phyloP scores from a whole-genome alignment of 1,139 yeast genomes.

The Pneumocystis oryctolagi region DNA sequence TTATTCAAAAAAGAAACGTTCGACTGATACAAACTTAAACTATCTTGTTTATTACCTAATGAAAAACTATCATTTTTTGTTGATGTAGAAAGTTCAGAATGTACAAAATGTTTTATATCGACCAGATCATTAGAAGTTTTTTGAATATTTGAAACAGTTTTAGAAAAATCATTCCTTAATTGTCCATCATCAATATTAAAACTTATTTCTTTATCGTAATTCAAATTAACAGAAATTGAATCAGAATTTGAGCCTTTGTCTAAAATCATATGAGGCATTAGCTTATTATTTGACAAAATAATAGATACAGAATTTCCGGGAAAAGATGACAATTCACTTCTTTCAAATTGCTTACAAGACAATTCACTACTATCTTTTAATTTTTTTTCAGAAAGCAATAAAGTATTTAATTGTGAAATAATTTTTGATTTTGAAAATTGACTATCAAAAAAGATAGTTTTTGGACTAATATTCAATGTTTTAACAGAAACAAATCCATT shows the following conservation, averaged over 20 bases:
- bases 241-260: background rate
- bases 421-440: background rate
- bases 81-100: background rate
- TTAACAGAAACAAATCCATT: background rate
- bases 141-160: background rate
- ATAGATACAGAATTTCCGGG: background rate
- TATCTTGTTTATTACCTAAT: background rate
- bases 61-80: background rate
- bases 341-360: background rate
- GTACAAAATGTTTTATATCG: background rate
- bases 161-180: background rate
- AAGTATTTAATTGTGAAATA: background rate
- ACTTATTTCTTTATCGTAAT: background rate
- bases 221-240: background rate
- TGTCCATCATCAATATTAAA: background rate
- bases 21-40: background rate
- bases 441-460: background rate
- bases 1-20: background rate
- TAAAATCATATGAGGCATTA: background rate
- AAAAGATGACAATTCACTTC: background rate
- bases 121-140: background rate
- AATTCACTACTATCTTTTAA: background rate
- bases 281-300: background rate
- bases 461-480: background rate
- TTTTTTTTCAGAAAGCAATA: background rate